Base-by-base conservation (phyloP, 805 yeast genomes). In the Saccharomycodes ludwigii region DNA sequence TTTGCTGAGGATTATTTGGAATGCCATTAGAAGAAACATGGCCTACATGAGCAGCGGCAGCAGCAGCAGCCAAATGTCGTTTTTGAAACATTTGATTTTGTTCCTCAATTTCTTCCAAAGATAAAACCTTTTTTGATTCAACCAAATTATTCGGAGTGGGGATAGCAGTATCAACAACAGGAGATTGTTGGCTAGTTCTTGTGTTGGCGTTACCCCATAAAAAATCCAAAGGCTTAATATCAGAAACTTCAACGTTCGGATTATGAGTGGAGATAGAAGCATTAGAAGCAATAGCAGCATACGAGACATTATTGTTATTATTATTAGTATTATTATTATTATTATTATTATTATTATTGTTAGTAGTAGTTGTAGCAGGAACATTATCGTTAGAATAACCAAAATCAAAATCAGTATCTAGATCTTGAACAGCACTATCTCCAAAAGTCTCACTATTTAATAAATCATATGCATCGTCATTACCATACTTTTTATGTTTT, bases 21-120 rank as follows among this genome's bases (percentile, higher is more conserved):
- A 37, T 23, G 18, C 17, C 30, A 24, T 31, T 50, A 14, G 38
- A 38, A 22, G 36, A 42, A 24, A 38, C 36, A 24, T 42, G 46
- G 15, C 46, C 44, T 30, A 46, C 37, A 21, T 40, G 10, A 26
- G 28, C 19, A 37, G 45, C 21, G 39, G 54, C 21, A 39, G 50
- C 27, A 39, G 52, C 17, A 34, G 48, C 33, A 38, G 56, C 31
- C 14, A 48, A 45, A 30, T 39, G 51, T 31, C 39, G 47, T 23
- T 40, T 55, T 5, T 40, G 42, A 8, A 32, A 42, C 31, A 36
- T 33, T 32, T 47, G 55, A 32, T 40, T 39, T 37, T 48, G 58
- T 24, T 50, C 83, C 57, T 85, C 95, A 41, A 85, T 70, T 44
- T 85, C 93, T 50, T 80, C 88, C 51, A 83, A 62, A 8, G 94